Base-by-base conservation (phyloP, 176 grass and related monocot genomes). In the Juncus effusus region DNA sequence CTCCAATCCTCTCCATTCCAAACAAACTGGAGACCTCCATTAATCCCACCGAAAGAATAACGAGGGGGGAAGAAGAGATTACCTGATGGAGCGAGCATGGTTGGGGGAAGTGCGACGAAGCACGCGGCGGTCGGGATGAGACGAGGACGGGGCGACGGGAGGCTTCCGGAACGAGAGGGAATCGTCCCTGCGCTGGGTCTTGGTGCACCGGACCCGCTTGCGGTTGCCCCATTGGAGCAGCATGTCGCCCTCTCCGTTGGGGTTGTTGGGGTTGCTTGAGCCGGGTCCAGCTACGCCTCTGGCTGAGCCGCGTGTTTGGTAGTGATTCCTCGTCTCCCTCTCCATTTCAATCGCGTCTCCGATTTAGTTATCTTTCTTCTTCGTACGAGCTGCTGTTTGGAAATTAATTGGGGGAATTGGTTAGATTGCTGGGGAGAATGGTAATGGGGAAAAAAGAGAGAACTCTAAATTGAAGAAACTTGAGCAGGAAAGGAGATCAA, bases 191-290 rank as follows among this genome's bases (percentile, higher is more conserved):
- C 81, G 90, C 39, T 86, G 90, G 69, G 82, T 83, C 73, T 95
- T 95, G 76, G 85, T 83, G 77, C 90, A 95, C 64, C 85, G 81
- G 38, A 95, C 74, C 52, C 90, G 71, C 77, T 95, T 95, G 69
- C 90, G 69, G 65, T 89, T 95, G 16, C 90, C 90, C 90, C 90
- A 95, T 58, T 95, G 90, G 70, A 95, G 83, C 10, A 86, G 82
- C 74, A 86, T 59, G 38, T 95, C 90, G 55, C 84, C 82, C 55
- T 95, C 90, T 0, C 79, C 39, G 3, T 77, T 44, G 36, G 85
- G 7, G 35, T 28, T 79, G 42, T 52, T 42, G 14, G 38, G 58
- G 11, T 51, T 62, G 53, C 61, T 78, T 55, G 60, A 41, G 55
- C 67, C 76, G 1, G 35, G 37, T 45, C 81, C 78, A 10, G 77